Conservation (phyloP, 148 eudicot genomes). For the Nepenthes gracilis region DNA sequence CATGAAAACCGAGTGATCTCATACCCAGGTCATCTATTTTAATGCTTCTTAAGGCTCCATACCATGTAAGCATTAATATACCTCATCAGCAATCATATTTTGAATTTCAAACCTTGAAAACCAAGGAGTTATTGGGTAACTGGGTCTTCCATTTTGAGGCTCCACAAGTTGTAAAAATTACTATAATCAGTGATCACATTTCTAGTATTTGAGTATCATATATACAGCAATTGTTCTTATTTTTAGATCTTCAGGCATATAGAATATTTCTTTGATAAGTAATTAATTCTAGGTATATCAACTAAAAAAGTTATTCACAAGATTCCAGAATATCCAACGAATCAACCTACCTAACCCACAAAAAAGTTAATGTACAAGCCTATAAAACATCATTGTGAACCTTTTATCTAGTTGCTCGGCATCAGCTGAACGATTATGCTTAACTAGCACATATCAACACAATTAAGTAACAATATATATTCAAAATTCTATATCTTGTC, state of each 20-base stretch:
- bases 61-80: neutral
- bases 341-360: neutral
- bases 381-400: neutral
- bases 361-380: too few species aligned
- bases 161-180: neutral
- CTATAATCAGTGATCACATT: too few species aligned
- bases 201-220: too few species aligned
- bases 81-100: neutral
- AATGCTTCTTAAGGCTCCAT: neutral
- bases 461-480: too few species aligned
- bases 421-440: neutral
- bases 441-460: too few species aligned
- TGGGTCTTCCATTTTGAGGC: neutral
- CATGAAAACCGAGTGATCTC: conserved; percentile 2
- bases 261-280: too few species aligned
- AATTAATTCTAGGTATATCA: too few species aligned
- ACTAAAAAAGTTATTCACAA: too few species aligned
- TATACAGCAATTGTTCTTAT: too few species aligned
- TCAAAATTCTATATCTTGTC: too few species aligned
- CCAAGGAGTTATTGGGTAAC: neutral
- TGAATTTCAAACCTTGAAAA: neutral
- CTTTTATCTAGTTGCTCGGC: neutral
- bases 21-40: neutral
- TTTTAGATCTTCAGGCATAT: too few species aligned
- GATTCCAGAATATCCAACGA: too few species aligned